Percentiles rank a stretch among this genome's conserved stretches.
Conservation (phyloP, 1,284 basidiomycete species). For the Lentinula novae-zelandiae region DNA sequence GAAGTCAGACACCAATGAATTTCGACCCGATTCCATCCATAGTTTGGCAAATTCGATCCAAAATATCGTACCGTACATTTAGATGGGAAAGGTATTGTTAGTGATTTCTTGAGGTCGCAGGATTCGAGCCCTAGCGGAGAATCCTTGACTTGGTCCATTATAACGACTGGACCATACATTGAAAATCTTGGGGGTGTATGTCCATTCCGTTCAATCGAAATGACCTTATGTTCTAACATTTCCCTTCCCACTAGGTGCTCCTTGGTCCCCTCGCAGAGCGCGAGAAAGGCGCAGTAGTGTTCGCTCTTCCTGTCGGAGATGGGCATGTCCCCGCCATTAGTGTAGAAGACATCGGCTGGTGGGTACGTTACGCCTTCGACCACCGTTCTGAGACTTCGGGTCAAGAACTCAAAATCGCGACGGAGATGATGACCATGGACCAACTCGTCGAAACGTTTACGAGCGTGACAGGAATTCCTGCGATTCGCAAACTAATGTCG, state of each 20-base stretch:
- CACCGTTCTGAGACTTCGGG: slow-evolving; percentile 36
- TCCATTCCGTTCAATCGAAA: background rate
- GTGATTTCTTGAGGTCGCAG: slow-evolving; percentile 39
- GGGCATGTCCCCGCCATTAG: slow-evolving; percentile 42
- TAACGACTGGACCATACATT: slow-evolving; percentile 41
- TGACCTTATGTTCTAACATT: background rate
- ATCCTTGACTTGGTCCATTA: slow-evolving; percentile 36
- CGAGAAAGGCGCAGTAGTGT: slow-evolving; percentile 41
- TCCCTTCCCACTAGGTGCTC: slow-evolving; percentile 24
- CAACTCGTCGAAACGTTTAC: slow-evolving; percentile 31
- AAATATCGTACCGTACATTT: slow-evolving; percentile 35
- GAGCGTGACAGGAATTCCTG: slow-evolving; percentile 11
- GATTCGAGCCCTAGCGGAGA: slow-evolving; percentile 32
- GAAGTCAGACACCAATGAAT: background rate
- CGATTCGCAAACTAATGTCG: background rate
- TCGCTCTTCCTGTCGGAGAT: slow-evolving; percentile 17
- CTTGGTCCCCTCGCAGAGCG: slow-evolving; percentile 37
- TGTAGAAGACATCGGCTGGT: slow-evolving; percentile 45
- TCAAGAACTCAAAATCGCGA: slow-evolving; percentile 36
- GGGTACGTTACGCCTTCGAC: slow-evolving; percentile 44
- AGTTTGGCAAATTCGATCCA: slow-evolving; percentile 32
- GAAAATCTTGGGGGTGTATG: slow-evolving; percentile 37
- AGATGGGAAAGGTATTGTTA: slow-evolving; percentile 42
- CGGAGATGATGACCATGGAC: slow-evolving; percentile 41
- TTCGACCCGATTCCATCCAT: background rate